Conservation (phyloP, 306 rosid species). For the Trichosanthes cucumerina region DNA sequence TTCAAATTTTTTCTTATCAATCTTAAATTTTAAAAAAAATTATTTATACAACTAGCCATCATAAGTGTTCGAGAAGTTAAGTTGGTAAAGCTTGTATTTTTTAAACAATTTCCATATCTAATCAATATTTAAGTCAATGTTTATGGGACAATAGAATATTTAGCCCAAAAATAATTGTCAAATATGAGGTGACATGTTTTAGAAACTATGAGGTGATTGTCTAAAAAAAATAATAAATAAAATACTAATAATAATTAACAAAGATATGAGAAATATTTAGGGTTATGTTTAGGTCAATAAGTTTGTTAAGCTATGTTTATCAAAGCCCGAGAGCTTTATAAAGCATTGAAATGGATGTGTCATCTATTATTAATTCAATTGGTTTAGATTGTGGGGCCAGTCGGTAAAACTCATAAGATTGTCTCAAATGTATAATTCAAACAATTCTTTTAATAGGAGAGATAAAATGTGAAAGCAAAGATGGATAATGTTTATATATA, state of each 20-base stretch:
- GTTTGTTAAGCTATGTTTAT: conserved; percentile 6
- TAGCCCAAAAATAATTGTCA: neutral
- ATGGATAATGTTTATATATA: neutral
- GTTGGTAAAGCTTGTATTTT: neutral
- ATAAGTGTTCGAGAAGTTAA: neutral
- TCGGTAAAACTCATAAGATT: neutral
- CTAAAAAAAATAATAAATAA: neutral
- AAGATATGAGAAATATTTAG: neutral
- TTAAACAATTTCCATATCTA: neutral
- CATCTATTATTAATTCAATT: neutral
- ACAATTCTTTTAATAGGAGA: neutral
- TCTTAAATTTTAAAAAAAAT: neutral
- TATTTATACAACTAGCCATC: neutral
- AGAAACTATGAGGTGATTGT: neutral
- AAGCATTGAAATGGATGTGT: conserved; percentile 5
- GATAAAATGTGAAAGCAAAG: neutral
- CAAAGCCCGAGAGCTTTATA: neutral
- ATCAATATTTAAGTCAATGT: neutral
- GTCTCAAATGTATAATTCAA: neutral
- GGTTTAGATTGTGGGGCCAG: neutral
- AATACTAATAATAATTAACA: neutral
- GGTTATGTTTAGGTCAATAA: conserved; percentile 1
- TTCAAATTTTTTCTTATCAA: no score
- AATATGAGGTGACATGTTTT: neutral
- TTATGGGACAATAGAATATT: neutral